phyloP scores from a whole-genome alignment of 306 rosid species.

The Crataegus laevigata region DNA sequence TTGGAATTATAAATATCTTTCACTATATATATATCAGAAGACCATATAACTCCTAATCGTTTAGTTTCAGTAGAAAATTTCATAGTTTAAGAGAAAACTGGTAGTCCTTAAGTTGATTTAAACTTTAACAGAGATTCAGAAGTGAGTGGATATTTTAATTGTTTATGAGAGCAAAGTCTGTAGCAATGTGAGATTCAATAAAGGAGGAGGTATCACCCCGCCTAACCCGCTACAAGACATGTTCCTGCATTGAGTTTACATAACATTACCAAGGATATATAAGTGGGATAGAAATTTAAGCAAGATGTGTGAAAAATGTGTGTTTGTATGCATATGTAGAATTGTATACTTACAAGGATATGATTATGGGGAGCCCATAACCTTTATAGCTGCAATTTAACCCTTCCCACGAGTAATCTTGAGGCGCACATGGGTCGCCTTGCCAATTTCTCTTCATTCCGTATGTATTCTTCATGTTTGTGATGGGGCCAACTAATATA shows the following conservation, averaged over 20 bases:
- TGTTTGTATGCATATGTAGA: neutral
- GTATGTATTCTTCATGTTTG: conserved; percentile 13
- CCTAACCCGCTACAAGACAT: conserved; percentile 13
- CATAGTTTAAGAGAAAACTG: neutral
- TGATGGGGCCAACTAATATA: conserved; percentile 21
- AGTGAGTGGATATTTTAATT: neutral
- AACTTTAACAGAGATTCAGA: neutral
- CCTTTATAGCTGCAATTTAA: conserved; percentile 27
- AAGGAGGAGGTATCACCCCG: conserved; percentile 4
- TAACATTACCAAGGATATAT: neutral
- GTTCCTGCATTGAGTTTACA: conserved; percentile 6
- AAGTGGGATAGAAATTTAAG: neutral
- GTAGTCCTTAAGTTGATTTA: neutral
- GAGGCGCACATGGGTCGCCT: conserved; percentile 37
- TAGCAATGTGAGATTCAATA: conserved; percentile 16
- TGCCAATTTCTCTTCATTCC: conserved; percentile 22
- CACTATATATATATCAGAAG: neutral
- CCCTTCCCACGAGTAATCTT: conserved; percentile 21
- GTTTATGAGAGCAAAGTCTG: conserved; percentile 9
- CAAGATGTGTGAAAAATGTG: neutral
- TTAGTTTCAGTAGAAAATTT: neutral
- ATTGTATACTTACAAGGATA: conserved; percentile 8
- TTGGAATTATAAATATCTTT: neutral
- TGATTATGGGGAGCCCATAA: conserved; percentile 36
- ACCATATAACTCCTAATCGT: neutral